phyloP scores from a whole-genome alignment of 306 rosid species.

The Dalbergia cultrata region DNA sequence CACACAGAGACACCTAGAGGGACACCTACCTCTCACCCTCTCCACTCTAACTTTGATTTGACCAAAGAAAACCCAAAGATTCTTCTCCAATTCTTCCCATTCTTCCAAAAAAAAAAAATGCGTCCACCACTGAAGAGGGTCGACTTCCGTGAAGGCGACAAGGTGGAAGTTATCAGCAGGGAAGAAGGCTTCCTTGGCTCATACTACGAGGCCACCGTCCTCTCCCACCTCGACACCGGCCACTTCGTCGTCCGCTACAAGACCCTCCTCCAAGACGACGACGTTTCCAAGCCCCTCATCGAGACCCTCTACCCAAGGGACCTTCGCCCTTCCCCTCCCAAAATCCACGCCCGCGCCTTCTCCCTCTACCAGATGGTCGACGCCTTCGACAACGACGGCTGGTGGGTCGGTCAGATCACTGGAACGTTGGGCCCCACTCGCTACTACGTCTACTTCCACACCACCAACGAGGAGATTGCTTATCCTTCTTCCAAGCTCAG shows the following conservation, averaged over 20 bases:
- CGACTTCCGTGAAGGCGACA: constrained; percentile 4
- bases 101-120: background rate
- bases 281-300: background rate
- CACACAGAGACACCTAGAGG: background rate
- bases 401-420: constrained; percentile 54
- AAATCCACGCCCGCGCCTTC: background rate
- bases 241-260: constrained; percentile 47
- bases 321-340: constrained; percentile 54
- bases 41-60: background rate
- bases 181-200: constrained; percentile 5
- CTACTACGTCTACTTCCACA: constrained; percentile 41
- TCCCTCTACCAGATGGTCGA: constrained; percentile 45
- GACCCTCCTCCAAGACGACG: constrained; percentile 48
- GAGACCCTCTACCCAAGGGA: constrained; percentile 44
- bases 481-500: constrained; percentile 32
- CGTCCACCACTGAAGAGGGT: background rate
- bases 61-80: background rate
- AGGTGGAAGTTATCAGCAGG: background rate
- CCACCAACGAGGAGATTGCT: background rate
- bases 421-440: background rate
- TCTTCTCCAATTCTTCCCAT: background rate
- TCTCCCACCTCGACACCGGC: constrained; percentile 14
- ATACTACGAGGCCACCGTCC: constrained; percentile 4
- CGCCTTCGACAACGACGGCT: constrained; percentile 63
- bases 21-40: background rate